These are phyloP conservation scores for Fusarium transvaalense DNA, from an alignment of 2,329 filamentous ascomycete genomes.

Conservation along the genomic window DNA sequence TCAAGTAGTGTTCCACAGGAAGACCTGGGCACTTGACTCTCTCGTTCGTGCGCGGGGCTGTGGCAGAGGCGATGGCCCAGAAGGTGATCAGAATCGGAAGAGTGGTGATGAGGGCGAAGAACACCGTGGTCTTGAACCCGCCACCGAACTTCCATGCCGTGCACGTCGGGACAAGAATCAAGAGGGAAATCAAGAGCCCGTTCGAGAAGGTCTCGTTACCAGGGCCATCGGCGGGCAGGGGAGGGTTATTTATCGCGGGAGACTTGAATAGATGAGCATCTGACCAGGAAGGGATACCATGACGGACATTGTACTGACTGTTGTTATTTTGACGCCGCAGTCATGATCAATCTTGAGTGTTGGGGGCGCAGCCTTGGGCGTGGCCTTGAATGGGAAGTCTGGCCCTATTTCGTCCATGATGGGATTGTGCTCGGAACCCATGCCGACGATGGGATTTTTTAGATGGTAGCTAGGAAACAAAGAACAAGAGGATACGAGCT, in stretches of 20 bases:
- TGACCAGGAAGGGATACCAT: neutral
- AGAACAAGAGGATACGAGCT: neutral
- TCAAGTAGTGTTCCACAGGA: slow-evolving; percentile 87
- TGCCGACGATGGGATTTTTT: neutral
- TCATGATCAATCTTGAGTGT: slow-evolving; percentile 19
- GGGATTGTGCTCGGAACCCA: slow-evolving; percentile 2
- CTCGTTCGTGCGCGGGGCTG: slow-evolving; percentile 89
- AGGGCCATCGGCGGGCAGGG: slow-evolving; percentile 16
- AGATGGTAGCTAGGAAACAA: neutral
- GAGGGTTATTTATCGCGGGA: slow-evolving; percentile 10
- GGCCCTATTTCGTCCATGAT: slow-evolving; percentile 8
- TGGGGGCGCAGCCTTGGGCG: slow-evolving; percentile 3
- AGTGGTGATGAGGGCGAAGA: slow-evolving; percentile 80
- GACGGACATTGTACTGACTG: slow-evolving; percentile 3
- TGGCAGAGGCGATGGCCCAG: slow-evolving; percentile 82
- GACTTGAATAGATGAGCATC: slow-evolving; percentile 11
- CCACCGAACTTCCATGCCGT: slow-evolving; percentile 82
- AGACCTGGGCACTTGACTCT: slow-evolving; percentile 86
- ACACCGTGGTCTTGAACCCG: slow-evolving; percentile 85
- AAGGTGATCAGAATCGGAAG: slow-evolving; percentile 82
- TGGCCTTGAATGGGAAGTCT: slow-evolving; percentile 17
- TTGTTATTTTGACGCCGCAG: slow-evolving; percentile 15
- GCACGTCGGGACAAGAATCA: slow-evolving; percentile 2
- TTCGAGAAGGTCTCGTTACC: slow-evolving; percentile 17
- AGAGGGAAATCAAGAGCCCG: slow-evolving; percentile 15